Percentiles rank a stretch among this genome's conserved stretches.
Evolutionary conservation across 1,284 basidiomycete species (phyloP).

Genomic region (Cryptococcus depauperatus): DNA sequence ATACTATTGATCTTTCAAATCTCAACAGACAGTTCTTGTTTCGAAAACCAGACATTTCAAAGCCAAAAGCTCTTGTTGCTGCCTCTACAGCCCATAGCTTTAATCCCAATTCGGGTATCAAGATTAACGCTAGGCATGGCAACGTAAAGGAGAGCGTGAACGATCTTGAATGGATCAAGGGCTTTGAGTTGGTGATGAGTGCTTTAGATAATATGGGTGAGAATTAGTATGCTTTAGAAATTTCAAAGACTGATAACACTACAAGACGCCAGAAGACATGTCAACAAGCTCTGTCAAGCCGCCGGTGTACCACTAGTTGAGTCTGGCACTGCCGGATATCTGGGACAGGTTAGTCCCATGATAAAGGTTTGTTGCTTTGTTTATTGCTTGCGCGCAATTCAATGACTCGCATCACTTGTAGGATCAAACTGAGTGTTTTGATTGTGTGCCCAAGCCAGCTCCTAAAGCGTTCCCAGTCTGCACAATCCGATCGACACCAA

Average conservation of each 20-base stretch:
- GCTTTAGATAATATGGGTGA: conserved; percentile 90
- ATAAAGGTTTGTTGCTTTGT: conserved; percentile 39
- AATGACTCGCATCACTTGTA: conserved; percentile 34
- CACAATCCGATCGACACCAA: conserved; percentile 95
- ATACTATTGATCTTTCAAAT: conserved; percentile 98
- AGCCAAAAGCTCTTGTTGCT: conserved; percentile 90
- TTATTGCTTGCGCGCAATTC: not conserved
- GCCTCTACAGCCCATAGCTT: conserved; percentile 80
- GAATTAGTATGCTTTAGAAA: conserved; percentile 22
- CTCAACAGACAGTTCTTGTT: conserved; percentile 97
- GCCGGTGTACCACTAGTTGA: conserved; percentile 86
- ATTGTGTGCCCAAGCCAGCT: conserved; percentile 78
- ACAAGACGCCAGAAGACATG: conserved; percentile 75
- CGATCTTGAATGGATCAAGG: conserved; percentile 78
- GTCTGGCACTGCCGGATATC: conserved; percentile 91
- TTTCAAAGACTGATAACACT: not conserved
- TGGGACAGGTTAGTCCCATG: conserved; percentile 61
- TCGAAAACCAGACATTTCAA: conserved; percentile 93
- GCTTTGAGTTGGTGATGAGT: conserved; percentile 89
- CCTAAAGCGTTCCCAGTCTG: conserved; percentile 96
- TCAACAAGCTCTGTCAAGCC: conserved; percentile 96
- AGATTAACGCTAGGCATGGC: conserved; percentile 80
- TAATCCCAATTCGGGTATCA: conserved; percentile 65
- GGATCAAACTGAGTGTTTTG: conserved; percentile 84
- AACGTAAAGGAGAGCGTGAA: conserved; percentile 94